Base-by-base conservation (phyloP, 345 rosid genomes). In the Isatis tinctoria region DNA sequence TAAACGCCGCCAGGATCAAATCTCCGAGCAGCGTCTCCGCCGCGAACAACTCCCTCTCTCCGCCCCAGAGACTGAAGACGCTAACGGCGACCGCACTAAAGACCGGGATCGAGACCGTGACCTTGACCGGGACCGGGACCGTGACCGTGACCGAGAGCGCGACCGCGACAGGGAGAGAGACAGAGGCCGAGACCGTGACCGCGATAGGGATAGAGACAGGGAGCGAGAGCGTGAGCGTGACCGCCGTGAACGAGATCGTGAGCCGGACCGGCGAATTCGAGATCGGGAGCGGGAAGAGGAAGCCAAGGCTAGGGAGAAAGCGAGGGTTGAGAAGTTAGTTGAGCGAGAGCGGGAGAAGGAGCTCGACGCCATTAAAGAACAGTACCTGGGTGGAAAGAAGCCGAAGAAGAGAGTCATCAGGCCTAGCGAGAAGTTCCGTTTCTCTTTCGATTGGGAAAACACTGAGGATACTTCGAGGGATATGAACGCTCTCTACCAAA, bases 401-500 rank as follows among this genome's bases (percentile, higher is more conserved):
- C 97, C 97, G 4, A 95, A 92, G 79, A 95, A 92, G 87, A 83
- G 97, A 75, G 99, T 94, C 6, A 90, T 92, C 9, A 87, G 88
- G 71, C 97, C 97, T 6, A 88, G 96, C 53, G 96, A 90, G 87
- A 92, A 92, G 82, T 95, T 95, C 52, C 83, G 97, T 43, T 92
- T 92, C 80, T 92, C 97, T 8, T 92, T 95, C 57, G 99, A 95
- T 74, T 95, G 97, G 99, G 97, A 88, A 69, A 86, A 88, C 80
- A 92, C 95, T 0, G 97, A 95, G 78, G 99, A 92, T 58, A 95
- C 97, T 1, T 95, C 97, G 0, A 71, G 97, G 48, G 97, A 95
- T 58, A 86, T 90, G 92, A 95, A 92, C 78, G 44, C 79, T 17
- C 80, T 95, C 69, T 90, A 90, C 81, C 97, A 88, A 64, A 92